A percentile compares a stretch with the other conserved stretches of the same genome.
These are phyloP conservation scores for Corinectria fuckeliana DNA, from an alignment of 2,329 filamentous ascomycete species.

Conservation along the genomic window DNA sequence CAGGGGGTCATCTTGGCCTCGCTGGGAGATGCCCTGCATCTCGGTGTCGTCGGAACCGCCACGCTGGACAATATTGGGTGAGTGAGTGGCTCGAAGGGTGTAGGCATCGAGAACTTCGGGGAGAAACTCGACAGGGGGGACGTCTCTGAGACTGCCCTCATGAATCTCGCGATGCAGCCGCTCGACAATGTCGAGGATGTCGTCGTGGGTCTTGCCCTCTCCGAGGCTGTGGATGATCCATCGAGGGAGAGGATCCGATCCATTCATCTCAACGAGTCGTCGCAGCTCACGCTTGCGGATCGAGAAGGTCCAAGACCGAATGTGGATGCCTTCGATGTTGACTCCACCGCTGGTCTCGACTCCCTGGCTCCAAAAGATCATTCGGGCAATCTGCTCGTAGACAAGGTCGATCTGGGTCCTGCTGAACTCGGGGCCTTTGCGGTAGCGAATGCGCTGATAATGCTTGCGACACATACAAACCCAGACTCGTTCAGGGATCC, in stretches of 20 bases:
- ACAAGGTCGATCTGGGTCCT: constrained; percentile 69
- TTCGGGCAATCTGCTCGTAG: constrained; percentile 64
- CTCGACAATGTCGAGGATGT: constrained; percentile 56
- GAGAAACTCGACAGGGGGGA: constrained; percentile 66
- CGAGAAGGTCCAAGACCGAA: constrained; percentile 63
- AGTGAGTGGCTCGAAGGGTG: constrained; percentile 27
- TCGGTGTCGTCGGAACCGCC: constrained; percentile 24
- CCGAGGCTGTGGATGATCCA: constrained; percentile 58
- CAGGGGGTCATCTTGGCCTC: constrained; percentile 11
- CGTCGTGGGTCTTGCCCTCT: constrained; percentile 54
- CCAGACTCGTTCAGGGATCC: constrained; percentile 74
- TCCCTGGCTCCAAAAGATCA: constrained; percentile 67
- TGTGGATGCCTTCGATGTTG: constrained; percentile 41
- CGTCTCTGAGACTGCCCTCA: constrained; percentile 48
- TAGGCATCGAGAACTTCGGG: constrained; percentile 57
- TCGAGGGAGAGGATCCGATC: constrained; percentile 35
- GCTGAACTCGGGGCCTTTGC: constrained; percentile 67
- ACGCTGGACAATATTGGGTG: constrained; percentile 13
- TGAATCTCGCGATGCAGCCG: constrained; percentile 55
- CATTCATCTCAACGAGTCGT: constrained; percentile 51
- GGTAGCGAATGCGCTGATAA: constrained; percentile 78
- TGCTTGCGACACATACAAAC: constrained; percentile 81
- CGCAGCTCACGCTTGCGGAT: constrained; percentile 70
- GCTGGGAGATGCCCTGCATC: constrained; percentile 10
- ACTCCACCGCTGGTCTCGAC: constrained; percentile 47